These are phyloP conservation scores for Trichophaea hybrida DNA, from an alignment of 2,329 filamentous ascomycete genomes.

Conservation along the genomic window DNA sequence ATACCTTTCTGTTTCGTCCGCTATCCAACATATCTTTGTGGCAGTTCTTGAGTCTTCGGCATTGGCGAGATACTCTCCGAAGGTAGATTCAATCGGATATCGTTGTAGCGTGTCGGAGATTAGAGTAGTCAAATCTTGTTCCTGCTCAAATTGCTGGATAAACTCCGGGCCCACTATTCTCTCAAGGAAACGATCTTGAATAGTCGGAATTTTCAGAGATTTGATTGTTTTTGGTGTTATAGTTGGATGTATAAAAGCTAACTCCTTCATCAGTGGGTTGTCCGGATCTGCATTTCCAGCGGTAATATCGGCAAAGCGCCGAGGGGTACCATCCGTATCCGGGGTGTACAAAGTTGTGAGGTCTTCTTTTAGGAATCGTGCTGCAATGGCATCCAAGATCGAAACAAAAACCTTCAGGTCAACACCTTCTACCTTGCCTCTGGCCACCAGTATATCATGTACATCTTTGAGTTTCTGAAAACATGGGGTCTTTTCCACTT, in stretches of 20 bases:
- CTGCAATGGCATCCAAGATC: slow-evolving; percentile 19
- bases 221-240: slow-evolving; percentile 12
- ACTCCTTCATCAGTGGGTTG: slow-evolving; percentile 1
- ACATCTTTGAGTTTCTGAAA: background rate
- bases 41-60: slow-evolving; percentile 29
- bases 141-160: slow-evolving; percentile 30
- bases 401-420: background rate
- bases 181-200: slow-evolving; percentile 12
- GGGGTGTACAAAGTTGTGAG: slow-evolving; percentile 9
- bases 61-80: slow-evolving; percentile 31
- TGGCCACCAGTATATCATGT: background rate
- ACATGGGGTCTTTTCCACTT: no score
- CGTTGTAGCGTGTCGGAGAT: slow-evolving; percentile 29
- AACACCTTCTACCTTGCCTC: background rate
- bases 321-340: slow-evolving; percentile 10
- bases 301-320: slow-evolving; percentile 13
- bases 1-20: slow-evolving; percentile 26
- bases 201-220: slow-evolving; percentile 10
- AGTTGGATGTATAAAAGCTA: slow-evolving; percentile 6
- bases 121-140: slow-evolving; percentile 27
- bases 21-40: slow-evolving; percentile 28
- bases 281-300: background rate
- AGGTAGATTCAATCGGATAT: slow-evolving; percentile 29
- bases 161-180: slow-evolving; percentile 8
- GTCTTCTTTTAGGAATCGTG: background rate